phyloP scores from a whole-genome alignment of 2,329 filamentous ascomycete genomes.

The Claviceps quebecensis region DNA sequence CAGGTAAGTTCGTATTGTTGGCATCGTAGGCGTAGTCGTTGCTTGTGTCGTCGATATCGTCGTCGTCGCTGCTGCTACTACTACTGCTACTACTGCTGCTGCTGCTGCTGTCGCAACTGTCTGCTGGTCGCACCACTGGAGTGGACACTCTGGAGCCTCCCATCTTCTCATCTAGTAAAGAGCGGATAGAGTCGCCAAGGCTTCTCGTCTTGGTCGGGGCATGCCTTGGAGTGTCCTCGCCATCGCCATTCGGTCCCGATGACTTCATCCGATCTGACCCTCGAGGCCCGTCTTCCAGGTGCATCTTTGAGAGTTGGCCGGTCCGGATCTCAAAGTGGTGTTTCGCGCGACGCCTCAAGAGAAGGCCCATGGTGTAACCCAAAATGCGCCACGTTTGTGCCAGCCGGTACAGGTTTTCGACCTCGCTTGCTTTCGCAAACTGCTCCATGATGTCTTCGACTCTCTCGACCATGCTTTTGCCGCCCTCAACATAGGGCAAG shows the following conservation, averaged over 20 bases:
- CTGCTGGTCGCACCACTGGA: conserved; percentile 40
- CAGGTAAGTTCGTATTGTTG: background rate
- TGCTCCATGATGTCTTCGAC: conserved; percentile 37
- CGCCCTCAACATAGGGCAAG: conserved; percentile 27
- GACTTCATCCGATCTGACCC: conserved; percentile 13
- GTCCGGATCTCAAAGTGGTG: conserved; percentile 41
- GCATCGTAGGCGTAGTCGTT: background rate
- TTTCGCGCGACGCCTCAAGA: conserved; percentile 40
- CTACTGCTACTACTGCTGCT: background rate
- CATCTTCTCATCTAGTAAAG: conserved; percentile 39
- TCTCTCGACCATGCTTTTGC: conserved; percentile 29
- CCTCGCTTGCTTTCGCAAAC: conserved; percentile 44
- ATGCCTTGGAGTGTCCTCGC: conserved; percentile 25
- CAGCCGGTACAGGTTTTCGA: conserved; percentile 41
- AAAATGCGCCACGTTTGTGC: conserved; percentile 52
- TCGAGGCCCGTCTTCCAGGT: conserved; percentile 15
- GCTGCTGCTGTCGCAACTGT: conserved; percentile 15
- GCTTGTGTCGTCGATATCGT: background rate
- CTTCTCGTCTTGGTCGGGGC: conserved; percentile 15
- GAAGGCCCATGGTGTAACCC: conserved; percentile 38
- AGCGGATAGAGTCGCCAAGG: conserved; percentile 22
- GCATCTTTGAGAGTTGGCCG: conserved; percentile 22
- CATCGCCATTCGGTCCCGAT: conserved; percentile 15
- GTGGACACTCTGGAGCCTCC: conserved; percentile 51
- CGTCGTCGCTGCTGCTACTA: background rate